Evolutionary conservation across 352 stramenopile genomes (phyloP), one percentile per base, ranked within the genome.

Genomic region (Phytopythium boreale): DNA sequence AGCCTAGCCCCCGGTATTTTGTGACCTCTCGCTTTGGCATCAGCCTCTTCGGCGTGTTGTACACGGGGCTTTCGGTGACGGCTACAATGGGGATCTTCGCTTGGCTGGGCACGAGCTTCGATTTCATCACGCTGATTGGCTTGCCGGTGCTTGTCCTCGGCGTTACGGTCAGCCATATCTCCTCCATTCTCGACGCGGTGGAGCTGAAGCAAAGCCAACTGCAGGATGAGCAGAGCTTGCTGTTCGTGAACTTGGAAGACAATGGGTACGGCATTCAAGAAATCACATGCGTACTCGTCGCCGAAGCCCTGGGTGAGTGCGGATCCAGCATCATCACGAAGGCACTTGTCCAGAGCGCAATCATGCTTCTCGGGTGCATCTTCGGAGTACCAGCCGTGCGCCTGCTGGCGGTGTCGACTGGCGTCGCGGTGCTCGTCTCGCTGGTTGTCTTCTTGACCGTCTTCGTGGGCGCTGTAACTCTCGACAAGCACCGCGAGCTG

Each of bases 81-180:
- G 73, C 75, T 8, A 93, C 82, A 0, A 79, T 94, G 63, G 85
- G 85, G 1, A 37, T 91, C 29, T 88, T 92, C 41, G 82, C 74
- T 43, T 92, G 82, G 82, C 64, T 34, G 55, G 82, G 85, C 10
- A 64, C 75, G 7, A 87, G 86, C 64, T 67, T 91, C 0, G 81
- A 93, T 56, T 69, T 91, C 34, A 79, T 92, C 29, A 90, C 88
- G 43, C 75, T 93, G 50, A 77, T 88, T 22, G 72, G 88, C 15
- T 49, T 90, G 37, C 85, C 85, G 37, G 74, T 91, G 60, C 62
- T 92, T 46, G 79, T 77, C 34, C 67, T 93, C 0, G 82, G 77
- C 1, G 89, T 93, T 44, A 79, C 81, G n/a, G 76, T 87, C 11
- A 80, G 85, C 34, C 88, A 90, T 46, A 82, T 92, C 37, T 91